A percentile compares a stretch with the other conserved stretches of the same genome.
Evolutionary conservation across 306 rosid genomes (phyloP).

Genomic region (apple (Malus domestica)): DNA sequence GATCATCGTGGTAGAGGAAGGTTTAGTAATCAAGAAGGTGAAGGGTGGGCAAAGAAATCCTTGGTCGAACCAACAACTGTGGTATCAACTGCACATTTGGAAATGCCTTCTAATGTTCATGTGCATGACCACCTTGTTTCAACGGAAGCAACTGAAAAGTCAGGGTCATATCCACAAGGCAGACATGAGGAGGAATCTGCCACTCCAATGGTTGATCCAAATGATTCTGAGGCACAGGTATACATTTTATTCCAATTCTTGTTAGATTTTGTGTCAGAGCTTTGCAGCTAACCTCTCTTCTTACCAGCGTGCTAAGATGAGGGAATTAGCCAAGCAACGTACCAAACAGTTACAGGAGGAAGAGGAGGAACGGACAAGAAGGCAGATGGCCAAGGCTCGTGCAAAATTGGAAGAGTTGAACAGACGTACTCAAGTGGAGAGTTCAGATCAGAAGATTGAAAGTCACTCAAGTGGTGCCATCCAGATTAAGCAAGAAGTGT

Average conservation of each 20-base stretch:
- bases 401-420: conserved; percentile 80
- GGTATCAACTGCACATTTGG: conserved; percentile 29
- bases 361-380: conserved; percentile 75
- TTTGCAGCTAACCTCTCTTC: conserved; percentile 15
- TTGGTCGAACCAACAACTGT: conserved; percentile 33
- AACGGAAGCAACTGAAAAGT: conserved; percentile 32
- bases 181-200: conserved; percentile 46
- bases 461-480: conserved; percentile 30
- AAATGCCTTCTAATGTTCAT: conserved; percentile 34
- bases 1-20: conserved; percentile 52
- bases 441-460: conserved; percentile 35
- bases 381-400: conserved; percentile 68
- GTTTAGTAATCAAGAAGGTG: conserved; percentile 45
- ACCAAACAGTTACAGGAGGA: conserved; percentile 80
- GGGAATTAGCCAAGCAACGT: conserved; percentile 70
- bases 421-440: conserved; percentile 45
- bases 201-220: conserved; percentile 39
- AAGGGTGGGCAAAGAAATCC: conserved; percentile 53
- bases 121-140: conserved; percentile 44
- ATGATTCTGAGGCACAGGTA: conserved; percentile 68
- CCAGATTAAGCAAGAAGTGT: conserved; percentile 47
- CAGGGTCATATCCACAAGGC: conserved; percentile 35
- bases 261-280: conserved; percentile 12
- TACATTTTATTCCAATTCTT: conserved; percentile 12
- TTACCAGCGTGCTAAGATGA: conserved; percentile 58